Evolutionary conservation across 2,329 filamentous ascomycete species (phyloP).

Genomic region (Microdochium bolleyi): DNA sequence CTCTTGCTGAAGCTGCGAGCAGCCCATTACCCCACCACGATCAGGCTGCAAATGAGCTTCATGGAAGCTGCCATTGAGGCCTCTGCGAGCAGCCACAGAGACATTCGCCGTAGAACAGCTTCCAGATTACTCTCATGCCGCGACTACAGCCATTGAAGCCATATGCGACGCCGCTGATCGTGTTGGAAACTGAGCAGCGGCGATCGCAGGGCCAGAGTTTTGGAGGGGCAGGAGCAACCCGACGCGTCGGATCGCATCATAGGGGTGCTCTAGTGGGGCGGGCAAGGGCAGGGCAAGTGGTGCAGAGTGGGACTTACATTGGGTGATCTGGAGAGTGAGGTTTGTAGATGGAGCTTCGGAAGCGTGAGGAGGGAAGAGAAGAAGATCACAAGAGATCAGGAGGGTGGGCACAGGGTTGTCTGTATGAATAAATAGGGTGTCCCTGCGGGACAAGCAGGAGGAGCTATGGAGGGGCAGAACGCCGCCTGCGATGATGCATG

Average conservation of each 20-base stretch:
- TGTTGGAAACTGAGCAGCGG: neutral
- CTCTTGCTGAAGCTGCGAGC: neutral
- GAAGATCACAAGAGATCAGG: neutral
- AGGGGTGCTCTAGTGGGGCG: neutral
- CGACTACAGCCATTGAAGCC: too few species aligned
- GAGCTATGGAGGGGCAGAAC: neutral
- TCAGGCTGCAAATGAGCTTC: neutral
- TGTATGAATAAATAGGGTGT: constrained; percentile 1
- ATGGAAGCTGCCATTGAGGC: neutral
- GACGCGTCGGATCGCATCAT: neutral
- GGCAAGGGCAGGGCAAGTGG: neutral
- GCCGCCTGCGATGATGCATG: neutral
- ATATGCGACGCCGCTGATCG: too few species aligned
- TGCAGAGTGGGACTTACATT: neutral
- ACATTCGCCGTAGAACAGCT: neutral
- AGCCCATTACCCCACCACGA: neutral
- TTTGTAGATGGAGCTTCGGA: neutral
- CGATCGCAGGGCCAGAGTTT: neutral
- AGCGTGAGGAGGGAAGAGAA: neutral
- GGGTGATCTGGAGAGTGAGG: neutral
- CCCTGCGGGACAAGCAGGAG: neutral
- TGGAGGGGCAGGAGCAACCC: neutral
- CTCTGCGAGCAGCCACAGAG: neutral
- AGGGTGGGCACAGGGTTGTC: neutral
- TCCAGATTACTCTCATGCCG: neutral